These are phyloP conservation scores for Tetrahymena elliotti DNA, from an alignment of 73 alveolate species.

Conservation along the genomic window DNA sequence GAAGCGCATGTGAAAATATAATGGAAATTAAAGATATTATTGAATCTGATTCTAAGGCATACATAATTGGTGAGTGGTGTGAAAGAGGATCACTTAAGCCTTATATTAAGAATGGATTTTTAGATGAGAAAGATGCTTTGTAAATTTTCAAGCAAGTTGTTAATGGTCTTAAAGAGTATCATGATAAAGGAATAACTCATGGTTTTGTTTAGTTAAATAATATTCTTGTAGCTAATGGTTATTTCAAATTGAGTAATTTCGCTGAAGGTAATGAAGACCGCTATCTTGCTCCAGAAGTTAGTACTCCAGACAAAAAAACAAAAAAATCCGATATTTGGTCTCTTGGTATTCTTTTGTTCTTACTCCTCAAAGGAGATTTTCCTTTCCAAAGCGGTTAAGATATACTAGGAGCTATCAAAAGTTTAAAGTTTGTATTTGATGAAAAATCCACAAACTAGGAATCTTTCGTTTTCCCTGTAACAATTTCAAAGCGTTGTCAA, in stretches of 20 bases:
- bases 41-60: neutral
- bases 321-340: neutral
- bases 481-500: neutral
- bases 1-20: neutral
- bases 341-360: neutral
- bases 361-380: neutral
- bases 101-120: neutral
- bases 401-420: neutral
- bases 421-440: neutral
- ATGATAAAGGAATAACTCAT: neutral
- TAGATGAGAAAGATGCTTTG: neutral
- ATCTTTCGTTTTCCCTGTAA: neutral
- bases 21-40: neutral
- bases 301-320: neutral
- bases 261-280: neutral
- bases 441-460: neutral
- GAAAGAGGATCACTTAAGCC: neutral
- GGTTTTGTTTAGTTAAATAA: neutral
- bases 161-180: neutral
- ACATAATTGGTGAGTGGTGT: neutral
- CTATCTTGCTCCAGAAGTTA: neutral
- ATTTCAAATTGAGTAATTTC: neutral
- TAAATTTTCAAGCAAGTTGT: neutral
- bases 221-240: neutral
- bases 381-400: neutral